These are phyloP conservation scores for Cytospora schulzeri DNA, from an alignment of 2,329 filamentous ascomycete species.

Conservation along the genomic window DNA sequence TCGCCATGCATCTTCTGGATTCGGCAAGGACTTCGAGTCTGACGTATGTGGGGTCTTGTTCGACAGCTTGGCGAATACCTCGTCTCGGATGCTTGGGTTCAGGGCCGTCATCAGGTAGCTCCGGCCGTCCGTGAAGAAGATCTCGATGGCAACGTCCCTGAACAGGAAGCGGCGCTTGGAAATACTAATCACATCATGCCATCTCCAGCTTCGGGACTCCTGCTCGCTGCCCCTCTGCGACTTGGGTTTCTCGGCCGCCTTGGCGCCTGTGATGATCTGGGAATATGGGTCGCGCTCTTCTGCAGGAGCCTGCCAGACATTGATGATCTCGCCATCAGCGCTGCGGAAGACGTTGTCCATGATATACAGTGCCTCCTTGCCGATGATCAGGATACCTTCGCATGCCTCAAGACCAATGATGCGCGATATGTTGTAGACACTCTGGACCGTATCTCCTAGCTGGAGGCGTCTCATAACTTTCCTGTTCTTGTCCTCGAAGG, in stretches of 20 bases:
- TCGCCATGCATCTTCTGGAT: conserved; percentile 88
- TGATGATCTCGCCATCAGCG: conserved; percentile 93
- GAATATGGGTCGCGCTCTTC: conserved; percentile 96
- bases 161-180: conserved; percentile 96
- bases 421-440: conserved; percentile 92
- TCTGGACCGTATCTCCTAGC: conserved; percentile 87
- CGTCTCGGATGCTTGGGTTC: conserved; percentile 72
- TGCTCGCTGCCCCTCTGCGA: conserved; percentile 62
- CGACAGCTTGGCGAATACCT: conserved; percentile 75
- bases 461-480: conserved; percentile 96
- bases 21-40: conserved; percentile 67
- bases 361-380: conserved; percentile 89
- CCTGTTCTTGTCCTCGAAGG: conserved; percentile 95
- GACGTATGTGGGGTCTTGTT: conserved; percentile 79
- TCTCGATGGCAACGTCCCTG: conserved; percentile 91
- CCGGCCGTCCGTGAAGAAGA: conserved; percentile 95
- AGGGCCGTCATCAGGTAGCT: conserved; percentile 91
- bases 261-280: conserved; percentile 81
- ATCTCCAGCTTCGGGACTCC: conserved; percentile 87
- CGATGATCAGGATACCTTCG: conserved; percentile 90
- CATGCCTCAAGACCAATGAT: conserved; percentile 92
- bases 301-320: conserved; percentile 87
- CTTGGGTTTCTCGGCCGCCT: conserved; percentile 60
- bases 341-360: conserved; percentile 97
- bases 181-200: conserved; percentile 91